Percentiles rank a stretch among this genome's conserved stretches.
Conservation (phyloP, 176 grass and related monocot species). For the Avena atlantica region DNA sequence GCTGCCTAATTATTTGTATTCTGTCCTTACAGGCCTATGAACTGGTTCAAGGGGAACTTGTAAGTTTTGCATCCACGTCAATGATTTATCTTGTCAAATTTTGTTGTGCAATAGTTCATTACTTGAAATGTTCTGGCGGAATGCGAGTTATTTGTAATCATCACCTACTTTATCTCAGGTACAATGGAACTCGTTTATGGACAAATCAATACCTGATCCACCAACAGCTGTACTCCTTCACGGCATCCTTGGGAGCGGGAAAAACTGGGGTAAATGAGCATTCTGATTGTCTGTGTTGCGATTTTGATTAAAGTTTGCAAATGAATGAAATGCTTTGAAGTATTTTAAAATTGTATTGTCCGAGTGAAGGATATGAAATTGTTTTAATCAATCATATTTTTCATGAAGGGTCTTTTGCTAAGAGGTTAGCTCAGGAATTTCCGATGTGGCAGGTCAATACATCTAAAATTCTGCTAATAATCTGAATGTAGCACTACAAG, state of each 20-base stretch:
- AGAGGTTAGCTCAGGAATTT: conserved; percentile 96
- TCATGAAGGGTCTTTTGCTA: conserved; percentile 77
- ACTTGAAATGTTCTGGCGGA: conserved; percentile 6
- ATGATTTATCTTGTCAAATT: conserved; percentile 22
- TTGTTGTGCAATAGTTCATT: neutral
- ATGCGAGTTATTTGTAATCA: conserved; percentile 16
- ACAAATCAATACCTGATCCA: conserved; percentile 97
- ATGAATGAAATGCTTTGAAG: neutral
- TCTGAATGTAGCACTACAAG: conserved; percentile 19
- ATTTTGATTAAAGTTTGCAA: neutral
- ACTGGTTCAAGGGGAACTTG: conserved; percentile 89
- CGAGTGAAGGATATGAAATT: neutral
- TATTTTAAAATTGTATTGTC: conserved; percentile 16
- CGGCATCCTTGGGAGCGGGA: conserved; percentile 91
- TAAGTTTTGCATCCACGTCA: conserved; percentile 47
- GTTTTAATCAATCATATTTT: conserved; percentile 34
- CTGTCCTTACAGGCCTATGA: conserved; percentile 81
- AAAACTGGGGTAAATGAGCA: conserved; percentile 91
- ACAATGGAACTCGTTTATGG: conserved; percentile 94
- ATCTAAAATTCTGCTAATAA: conserved; percentile 26
- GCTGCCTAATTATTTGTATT: conserved; percentile 31
- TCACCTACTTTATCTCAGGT: conserved; percentile 53
- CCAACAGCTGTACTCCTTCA: conserved; percentile 97
- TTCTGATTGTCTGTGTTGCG: neutral
- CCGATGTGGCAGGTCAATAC: conserved; percentile 92